These are phyloP conservation scores for Populus pruinosa DNA, from an alignment of 345 rosid species.

Conservation along the genomic window DNA sequence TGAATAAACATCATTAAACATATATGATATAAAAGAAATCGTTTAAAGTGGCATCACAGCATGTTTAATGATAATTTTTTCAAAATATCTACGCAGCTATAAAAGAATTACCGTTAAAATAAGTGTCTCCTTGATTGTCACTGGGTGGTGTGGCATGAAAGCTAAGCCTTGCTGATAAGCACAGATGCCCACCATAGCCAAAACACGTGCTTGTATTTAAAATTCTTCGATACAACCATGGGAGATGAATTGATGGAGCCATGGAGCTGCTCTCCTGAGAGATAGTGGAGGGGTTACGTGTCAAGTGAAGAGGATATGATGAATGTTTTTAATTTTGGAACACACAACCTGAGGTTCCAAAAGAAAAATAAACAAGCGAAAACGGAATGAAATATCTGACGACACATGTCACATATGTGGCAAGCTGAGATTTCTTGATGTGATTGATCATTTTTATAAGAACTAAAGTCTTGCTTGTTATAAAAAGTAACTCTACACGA, in stretches of 20 bases:
- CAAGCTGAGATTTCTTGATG: not conserved
- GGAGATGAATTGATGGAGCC: not conserved
- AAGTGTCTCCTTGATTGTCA: not conserved
- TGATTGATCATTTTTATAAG: not conserved
- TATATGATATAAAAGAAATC: too few relatives aligned
- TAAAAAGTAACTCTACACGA: too few relatives aligned
- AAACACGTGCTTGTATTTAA: not conserved
- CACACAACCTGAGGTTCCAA: not conserved
- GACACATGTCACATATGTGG: not conserved
- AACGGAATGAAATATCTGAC: not conserved
- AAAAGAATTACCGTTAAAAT: too few relatives aligned
- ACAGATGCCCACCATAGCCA: not conserved
- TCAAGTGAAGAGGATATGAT: not conserved
- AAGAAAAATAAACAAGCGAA: not conserved
- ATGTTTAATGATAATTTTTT: too few relatives aligned
- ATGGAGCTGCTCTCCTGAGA: not conserved
- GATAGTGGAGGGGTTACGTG: not conserved
- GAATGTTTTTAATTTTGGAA: not conserved
- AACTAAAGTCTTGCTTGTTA: too few relatives aligned
- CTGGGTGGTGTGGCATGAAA: rapidly evolving
- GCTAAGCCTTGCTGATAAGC: not conserved
- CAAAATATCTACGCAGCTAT: too few relatives aligned
- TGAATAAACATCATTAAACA: too few relatives aligned
- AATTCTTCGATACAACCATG: not conserved
- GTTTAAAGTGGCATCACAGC: too few relatives aligned